These are phyloP conservation scores for Ceratocystis cacaofunesta DNA, from an alignment of 2,329 filamentous ascomycete species.

Conservation along the genomic window DNA sequence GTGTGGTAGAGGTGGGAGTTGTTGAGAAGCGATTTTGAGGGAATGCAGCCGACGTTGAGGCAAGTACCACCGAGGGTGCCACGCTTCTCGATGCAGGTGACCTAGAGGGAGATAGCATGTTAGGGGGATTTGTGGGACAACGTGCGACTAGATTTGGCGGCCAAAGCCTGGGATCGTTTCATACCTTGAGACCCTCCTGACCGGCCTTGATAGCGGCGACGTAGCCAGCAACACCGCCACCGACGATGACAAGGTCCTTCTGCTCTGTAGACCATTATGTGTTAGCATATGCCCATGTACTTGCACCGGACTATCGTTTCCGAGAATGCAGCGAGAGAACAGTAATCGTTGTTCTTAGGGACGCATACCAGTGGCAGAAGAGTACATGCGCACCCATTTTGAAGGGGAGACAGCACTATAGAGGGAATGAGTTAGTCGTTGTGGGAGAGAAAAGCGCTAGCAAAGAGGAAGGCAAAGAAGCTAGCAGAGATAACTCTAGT, in stretches of 20 bases:
- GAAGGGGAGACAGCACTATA: slow-evolving; percentile 20
- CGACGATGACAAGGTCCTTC: slow-evolving; percentile 94
- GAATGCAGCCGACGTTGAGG: slow-evolving; percentile 97
- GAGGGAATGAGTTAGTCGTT: slow-evolving; percentile 6
- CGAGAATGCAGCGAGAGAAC: not conserved
- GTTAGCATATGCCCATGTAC: slow-evolving; percentile 25
- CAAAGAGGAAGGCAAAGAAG: not conserved
- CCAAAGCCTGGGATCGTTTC: slow-evolving; percentile 11
- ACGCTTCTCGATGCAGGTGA: slow-evolving; percentile 96
- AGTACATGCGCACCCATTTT: slow-evolving; percentile 44
- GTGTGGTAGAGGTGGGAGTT: slow-evolving; percentile 98
- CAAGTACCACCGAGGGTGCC: slow-evolving; percentile 90
- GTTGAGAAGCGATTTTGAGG: slow-evolving; percentile 98
- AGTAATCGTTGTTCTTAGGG: not conserved
- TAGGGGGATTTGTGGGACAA: not conserved
- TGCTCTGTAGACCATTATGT: slow-evolving; percentile 44
- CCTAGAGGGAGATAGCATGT: slow-evolving; percentile 35
- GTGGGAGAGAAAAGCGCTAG: not conserved
- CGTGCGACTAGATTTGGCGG: not conserved
- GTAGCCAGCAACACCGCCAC: slow-evolving; percentile 94
- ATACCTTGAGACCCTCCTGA: slow-evolving; percentile 89
- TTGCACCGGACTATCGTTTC: not conserved
- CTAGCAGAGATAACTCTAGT: not conserved
- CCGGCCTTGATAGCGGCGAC: slow-evolving; percentile 98
- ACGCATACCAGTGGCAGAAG: slow-evolving; percentile 40